Conservation (phyloP, 108 stramenopile genomes). For the Stephanodiscus minutulus region DNA sequence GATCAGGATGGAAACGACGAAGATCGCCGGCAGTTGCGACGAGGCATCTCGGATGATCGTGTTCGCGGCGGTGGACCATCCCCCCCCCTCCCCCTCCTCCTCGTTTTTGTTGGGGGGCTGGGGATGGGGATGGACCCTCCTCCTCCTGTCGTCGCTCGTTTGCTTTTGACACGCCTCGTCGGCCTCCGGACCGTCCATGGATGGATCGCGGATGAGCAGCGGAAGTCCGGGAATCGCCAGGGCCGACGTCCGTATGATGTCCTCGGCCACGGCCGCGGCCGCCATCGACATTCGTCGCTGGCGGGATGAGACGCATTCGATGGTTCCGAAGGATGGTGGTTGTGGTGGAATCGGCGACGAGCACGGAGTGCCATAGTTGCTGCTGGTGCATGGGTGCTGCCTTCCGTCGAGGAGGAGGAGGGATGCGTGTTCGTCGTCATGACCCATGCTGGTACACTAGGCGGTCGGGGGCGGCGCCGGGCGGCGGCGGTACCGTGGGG, state of each 20-base stretch:
- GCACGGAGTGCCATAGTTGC: slow-evolving; percentile 5
- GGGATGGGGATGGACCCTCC: not conserved
- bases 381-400: too few relatives aligned
- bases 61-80: not conserved
- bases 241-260: not conserved
- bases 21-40: slow-evolving; percentile 51
- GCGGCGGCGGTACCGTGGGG: too few relatives aligned
- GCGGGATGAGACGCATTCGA: not conserved
- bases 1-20: slow-evolving; percentile 46
- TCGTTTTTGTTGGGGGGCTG: not conserved
- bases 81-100: not conserved
- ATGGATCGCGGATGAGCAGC: not conserved
- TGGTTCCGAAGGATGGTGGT: not conserved
- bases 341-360: not conserved
- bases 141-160: too few relatives aligned
- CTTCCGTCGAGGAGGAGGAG: too few relatives aligned
- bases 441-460: too few relatives aligned
- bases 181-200: too few relatives aligned
- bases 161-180: too few relatives aligned
- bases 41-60: not conserved
- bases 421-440: too few relatives aligned
- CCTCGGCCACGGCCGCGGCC: slow-evolving; percentile 1
- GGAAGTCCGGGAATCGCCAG: not conserved
- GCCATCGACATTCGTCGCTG: not conserved
- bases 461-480: too few relatives aligned